Evolutionary conservation across 331 rosid genomes (phyloP).

Genomic region (Malus hybrid): DNA sequence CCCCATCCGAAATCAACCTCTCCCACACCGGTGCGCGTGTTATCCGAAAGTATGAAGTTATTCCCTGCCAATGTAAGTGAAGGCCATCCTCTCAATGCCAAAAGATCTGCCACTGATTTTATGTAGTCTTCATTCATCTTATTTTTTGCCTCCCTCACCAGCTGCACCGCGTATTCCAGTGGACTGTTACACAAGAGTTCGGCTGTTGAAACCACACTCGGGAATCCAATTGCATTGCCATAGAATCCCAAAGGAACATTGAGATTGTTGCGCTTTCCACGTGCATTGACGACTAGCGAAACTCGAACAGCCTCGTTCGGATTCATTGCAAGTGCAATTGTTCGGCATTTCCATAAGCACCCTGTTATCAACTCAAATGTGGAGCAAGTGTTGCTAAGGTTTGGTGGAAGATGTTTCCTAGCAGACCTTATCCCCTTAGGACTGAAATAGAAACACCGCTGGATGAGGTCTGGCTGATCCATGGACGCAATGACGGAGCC

Average conservation of each 20-base stretch:
- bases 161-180: slow-evolving; percentile 11
- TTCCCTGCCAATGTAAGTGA: background rate
- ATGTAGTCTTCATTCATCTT: slow-evolving; percentile 26
- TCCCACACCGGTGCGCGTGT: background rate
- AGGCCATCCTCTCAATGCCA: slow-evolving; percentile 25
- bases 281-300: slow-evolving; percentile 4
- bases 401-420: slow-evolving; percentile 1
- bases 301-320: slow-evolving; percentile 21
- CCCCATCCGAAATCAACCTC: slow-evolving; percentile 43
- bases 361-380: slow-evolving; percentile 25
- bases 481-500: too few species aligned
- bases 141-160: slow-evolving; percentile 23
- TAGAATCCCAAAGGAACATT: slow-evolving; percentile 14
- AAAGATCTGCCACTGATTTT: slow-evolving; percentile 18
- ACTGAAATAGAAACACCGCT: slow-evolving; percentile 24
- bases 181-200: slow-evolving; percentile 4
- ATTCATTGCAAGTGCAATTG: slow-evolving; percentile 13
- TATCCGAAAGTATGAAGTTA: slow-evolving; percentile 21
- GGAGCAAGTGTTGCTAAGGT: background rate
- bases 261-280: background rate
- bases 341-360: slow-evolving; percentile 37
- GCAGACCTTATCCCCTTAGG: slow-evolving; percentile 12
- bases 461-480: background rate
- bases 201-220: slow-evolving; percentile 11
- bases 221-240: slow-evolving; percentile 26